These are phyloP conservation scores for Cercospora beticola DNA, from an alignment of 2,329 filamentous ascomycete genomes.

Conservation along the genomic window DNA sequence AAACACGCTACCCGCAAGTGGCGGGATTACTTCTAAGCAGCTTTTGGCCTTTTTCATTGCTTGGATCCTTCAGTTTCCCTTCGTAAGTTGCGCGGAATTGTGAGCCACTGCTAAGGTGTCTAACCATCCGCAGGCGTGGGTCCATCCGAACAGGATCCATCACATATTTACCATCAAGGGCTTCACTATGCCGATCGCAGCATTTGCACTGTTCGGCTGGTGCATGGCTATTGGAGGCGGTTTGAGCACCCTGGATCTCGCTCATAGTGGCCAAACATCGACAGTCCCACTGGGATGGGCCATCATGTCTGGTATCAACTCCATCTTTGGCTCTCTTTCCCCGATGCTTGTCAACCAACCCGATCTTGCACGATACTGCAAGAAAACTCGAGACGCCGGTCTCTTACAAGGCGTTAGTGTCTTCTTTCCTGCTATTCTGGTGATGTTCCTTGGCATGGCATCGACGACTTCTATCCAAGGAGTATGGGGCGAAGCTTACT, in stretches of 20 bases:
- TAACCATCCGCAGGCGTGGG: constrained; percentile 41
- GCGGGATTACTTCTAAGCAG: constrained; percentile 37
- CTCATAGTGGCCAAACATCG: constrained; percentile 8
- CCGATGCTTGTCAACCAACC: constrained; percentile 44
- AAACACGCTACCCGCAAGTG: constrained; percentile 33
- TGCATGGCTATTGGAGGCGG: constrained; percentile 40
- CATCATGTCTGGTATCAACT: constrained; percentile 45
- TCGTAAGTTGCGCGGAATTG: constrained; percentile 13
- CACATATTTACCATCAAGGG: constrained; percentile 22
- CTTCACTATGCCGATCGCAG: constrained; percentile 45
- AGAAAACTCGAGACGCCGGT: constrained; percentile 33
- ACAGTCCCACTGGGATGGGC: constrained; percentile 37
- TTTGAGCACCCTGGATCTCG: constrained; percentile 26
- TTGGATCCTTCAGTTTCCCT: constrained; percentile 36
- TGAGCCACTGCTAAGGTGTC: background rate
- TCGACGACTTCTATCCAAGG: constrained; percentile 39
- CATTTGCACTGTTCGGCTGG: constrained; percentile 25
- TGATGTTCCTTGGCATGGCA: constrained; percentile 47
- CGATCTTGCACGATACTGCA: constrained; percentile 45
- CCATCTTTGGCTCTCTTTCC: constrained; percentile 34
- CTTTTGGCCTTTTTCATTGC: constrained; percentile 37
- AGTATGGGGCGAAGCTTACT: constrained; percentile 44
- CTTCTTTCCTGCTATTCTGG: constrained; percentile 44
- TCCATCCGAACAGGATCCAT: constrained; percentile 38
- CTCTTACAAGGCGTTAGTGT: constrained; percentile 45